Conservation (phyloP, 495 filamentous ascomycete genomes). For the Aspergillus nidulans region DNA sequence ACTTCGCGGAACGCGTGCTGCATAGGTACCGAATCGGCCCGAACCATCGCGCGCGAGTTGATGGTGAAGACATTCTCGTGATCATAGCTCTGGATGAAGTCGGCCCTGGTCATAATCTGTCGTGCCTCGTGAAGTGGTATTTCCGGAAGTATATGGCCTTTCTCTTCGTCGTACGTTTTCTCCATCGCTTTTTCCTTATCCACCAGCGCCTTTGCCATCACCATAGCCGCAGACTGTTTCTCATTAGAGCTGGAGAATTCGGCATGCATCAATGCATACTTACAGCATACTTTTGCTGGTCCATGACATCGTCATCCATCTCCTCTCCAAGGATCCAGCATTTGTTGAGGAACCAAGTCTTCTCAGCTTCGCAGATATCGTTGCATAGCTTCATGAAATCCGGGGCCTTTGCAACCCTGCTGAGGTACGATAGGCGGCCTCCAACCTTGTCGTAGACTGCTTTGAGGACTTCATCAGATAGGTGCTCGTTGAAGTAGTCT, state of each 20-base stretch:
- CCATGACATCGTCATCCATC: conserved; percentile 99
- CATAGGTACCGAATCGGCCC: conserved; percentile 74
- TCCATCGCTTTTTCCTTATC: conserved; percentile 69
- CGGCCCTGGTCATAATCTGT: conserved; percentile 89
- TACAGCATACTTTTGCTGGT: conserved; percentile 92
- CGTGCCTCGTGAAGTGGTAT: conserved; percentile 81
- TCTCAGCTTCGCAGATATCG: conserved; percentile 74
- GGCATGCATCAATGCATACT: conserved; percentile 22
- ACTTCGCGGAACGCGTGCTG: conserved; percentile 84
- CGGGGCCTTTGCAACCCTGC: conserved; percentile 73
- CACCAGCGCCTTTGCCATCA: conserved; percentile 85
- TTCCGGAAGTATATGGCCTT: conserved; percentile 74
- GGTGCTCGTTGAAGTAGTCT: conserved; percentile 60
- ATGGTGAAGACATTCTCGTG: conserved; percentile 95
- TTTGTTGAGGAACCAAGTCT: conserved; percentile 91
- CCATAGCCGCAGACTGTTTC: conserved; percentile 77
- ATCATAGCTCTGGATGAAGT: conserved; percentile 91
- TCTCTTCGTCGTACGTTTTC: conserved; percentile 54
- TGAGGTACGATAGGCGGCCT: conserved; percentile 80
- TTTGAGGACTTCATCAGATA: conserved; percentile 52
- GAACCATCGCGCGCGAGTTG: conserved; percentile 78
- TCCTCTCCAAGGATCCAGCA: conserved; percentile 88
- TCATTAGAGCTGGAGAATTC: conserved; percentile 6
- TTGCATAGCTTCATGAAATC: conserved; percentile 77
- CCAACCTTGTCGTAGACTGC: conserved; percentile 81